A percentile compares a stretch with the other conserved stretches of the same genome.
Conservation (phyloP, 495 filamentous ascomycete genomes). For the Margaritispora aquatica region DNA sequence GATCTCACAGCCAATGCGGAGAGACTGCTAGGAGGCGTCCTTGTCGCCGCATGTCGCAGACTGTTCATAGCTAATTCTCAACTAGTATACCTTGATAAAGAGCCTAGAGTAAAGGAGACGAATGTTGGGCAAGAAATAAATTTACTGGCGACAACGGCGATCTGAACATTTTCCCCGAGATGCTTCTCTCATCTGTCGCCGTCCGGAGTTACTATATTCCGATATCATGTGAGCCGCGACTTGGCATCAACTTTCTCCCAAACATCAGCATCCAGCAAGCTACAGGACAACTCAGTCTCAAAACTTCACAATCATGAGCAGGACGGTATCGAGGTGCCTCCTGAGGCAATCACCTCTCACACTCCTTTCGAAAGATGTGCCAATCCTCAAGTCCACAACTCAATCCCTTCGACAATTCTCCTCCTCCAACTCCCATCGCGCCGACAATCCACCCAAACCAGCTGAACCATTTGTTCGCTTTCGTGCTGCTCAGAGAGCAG, state of each 20-base stretch:
- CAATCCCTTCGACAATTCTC: constrained; percentile 39
- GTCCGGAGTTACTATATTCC: constrained; percentile 3
- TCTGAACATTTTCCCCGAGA: constrained; percentile 21
- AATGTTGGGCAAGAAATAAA: neutral
- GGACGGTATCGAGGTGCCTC: constrained; percentile 35
- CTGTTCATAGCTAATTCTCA: constrained; percentile 36
- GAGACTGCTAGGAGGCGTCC: constrained; percentile 35
- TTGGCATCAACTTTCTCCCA: constrained; percentile 21
- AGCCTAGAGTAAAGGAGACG: neutral
- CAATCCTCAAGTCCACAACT: constrained; percentile 19
- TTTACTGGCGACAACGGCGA: constrained; percentile 7
- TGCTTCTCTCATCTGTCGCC: neutral
- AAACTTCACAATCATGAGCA: constrained; percentile 31
- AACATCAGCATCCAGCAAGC: neutral
- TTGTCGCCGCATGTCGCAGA: constrained; percentile 36
- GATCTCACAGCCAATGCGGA: neutral
- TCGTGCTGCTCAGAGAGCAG: constrained; percentile 1
- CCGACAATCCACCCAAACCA: too few species aligned
- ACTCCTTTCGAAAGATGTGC: constrained; percentile 22
- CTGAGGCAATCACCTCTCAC: constrained; percentile 35
- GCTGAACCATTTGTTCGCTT: constrained; percentile 1
- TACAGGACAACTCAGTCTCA: too few species aligned
- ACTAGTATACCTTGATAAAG: neutral
- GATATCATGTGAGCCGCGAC: constrained; percentile 1
- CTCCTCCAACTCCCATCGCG: constrained; percentile 23